These are phyloP conservation scores for Beta vulgaris DNA, from an alignment of 148 eudicot genomes.

Conservation along the genomic window DNA sequence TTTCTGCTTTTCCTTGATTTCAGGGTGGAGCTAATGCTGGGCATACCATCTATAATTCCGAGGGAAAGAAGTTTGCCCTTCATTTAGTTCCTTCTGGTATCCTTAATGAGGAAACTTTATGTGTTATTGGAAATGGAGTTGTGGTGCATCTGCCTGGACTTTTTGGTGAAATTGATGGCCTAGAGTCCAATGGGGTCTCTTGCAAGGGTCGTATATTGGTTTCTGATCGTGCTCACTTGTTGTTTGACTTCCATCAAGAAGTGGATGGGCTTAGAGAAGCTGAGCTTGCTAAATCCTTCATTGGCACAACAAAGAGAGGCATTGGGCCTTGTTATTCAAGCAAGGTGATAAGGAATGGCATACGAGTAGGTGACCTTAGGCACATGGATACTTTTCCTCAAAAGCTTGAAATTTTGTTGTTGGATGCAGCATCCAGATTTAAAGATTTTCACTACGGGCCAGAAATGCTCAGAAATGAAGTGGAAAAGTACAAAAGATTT, in stretches of 20 bases:
- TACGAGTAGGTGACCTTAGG: slow-evolving; percentile 83
- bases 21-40: slow-evolving; percentile 99
- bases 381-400: slow-evolving; percentile 91
- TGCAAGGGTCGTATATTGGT: slow-evolving; percentile 85
- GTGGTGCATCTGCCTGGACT: slow-evolving; percentile 93
- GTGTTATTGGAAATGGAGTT: slow-evolving; percentile 94
- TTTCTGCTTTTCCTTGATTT: slow-evolving; percentile 12
- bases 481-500: slow-evolving; percentile 78
- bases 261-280: slow-evolving; percentile 91
- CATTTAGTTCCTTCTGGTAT: slow-evolving; percentile 98
- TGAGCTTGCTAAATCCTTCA: slow-evolving; percentile 85
- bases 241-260: slow-evolving; percentile 84
- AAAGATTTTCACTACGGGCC: slow-evolving; percentile 62
- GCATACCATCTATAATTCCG: slow-evolving; percentile 88
- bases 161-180: slow-evolving; percentile 82
- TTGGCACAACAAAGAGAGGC: slow-evolving; percentile 93
- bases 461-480: slow-evolving; percentile 68
- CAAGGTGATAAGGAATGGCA: slow-evolving; percentile 87
- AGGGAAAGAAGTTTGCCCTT: slow-evolving; percentile 95
- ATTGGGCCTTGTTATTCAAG: slow-evolving; percentile 90
- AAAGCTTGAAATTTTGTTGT: slow-evolving; percentile 72
- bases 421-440: slow-evolving; percentile 87
- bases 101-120: slow-evolving; percentile 77
- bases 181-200: slow-evolving; percentile 80
- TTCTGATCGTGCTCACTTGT: slow-evolving; percentile 91